Evolutionary conservation across 805 yeast species (phyloP).

Genomic region (Priceomyces fermenticarens): DNA sequence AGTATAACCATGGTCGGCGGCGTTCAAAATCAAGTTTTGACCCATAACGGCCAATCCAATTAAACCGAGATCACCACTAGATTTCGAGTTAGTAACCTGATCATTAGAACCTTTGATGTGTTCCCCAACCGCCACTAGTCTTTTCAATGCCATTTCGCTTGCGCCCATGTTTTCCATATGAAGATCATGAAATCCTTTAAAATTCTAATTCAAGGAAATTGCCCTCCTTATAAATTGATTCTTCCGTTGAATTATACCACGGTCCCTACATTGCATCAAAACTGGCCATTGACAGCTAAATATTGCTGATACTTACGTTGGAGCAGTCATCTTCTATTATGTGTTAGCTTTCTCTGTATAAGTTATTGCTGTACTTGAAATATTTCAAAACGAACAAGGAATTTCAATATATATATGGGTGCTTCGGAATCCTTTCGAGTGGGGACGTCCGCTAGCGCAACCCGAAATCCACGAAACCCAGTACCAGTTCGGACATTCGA

Average conservation of each 20-base stretch:
- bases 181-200: not conserved
- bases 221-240: no score
- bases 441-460: constrained; percentile 4
- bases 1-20: constrained; percentile 98
- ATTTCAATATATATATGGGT: constrained; percentile 3
- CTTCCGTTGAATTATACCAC: no score
- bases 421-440: not conserved
- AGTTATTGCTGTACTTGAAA: constrained; percentile 1
- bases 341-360: not conserved
- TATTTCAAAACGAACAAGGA: constrained; percentile 3
- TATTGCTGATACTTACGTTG: constrained; percentile 33
- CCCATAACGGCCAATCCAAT: constrained; percentile 99
- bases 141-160: not conserved
- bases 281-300: not conserved
- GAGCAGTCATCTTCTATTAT: constrained; percentile 34
- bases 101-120: constrained; percentile 17
- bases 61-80: constrained; percentile 93
- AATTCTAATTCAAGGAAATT: not conserved
- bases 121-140: constrained; percentile 3
- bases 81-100: constrained; percentile 11
- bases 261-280: no score
- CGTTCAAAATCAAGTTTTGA: constrained; percentile 93
- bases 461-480: constrained; percentile 3
- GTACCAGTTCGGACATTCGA: constrained; percentile 8
- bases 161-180: not conserved